Evolutionary conservation across 192 early-diverging fungal species (phyloP).

Genomic region (Blastocladiella britannica): DNA sequence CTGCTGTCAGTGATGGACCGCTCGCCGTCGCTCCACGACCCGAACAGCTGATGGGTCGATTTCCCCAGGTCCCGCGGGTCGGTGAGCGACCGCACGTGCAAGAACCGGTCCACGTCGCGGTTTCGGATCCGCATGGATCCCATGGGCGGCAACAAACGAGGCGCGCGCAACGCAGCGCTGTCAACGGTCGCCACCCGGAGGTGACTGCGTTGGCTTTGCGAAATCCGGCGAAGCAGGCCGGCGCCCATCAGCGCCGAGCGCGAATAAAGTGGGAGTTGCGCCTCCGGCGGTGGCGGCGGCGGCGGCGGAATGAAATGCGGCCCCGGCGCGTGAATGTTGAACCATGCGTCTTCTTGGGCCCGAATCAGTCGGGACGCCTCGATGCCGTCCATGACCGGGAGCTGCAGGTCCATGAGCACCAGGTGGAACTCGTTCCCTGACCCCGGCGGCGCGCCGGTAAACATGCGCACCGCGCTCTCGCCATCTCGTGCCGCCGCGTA

Average conservation of each 20-base stretch:
- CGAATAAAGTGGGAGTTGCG: too few relatives aligned
- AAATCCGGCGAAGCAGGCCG: background rate
- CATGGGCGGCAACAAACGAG: background rate
- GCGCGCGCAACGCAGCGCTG: background rate
- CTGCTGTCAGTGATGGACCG: background rate
- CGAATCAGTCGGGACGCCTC: constrained; percentile 42
- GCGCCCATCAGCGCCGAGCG: background rate
- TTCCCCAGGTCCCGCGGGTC: background rate
- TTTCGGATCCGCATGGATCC: background rate
- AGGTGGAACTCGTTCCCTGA: constrained; percentile 36
- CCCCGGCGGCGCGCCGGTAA: constrained; percentile 12
- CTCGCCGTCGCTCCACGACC: too few relatives aligned
- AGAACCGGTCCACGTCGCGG: too few relatives aligned
- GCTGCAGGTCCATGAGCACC: constrained; percentile 51
- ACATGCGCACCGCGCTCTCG: constrained; percentile 59
- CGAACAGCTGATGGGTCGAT: too few relatives aligned
- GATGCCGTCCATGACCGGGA: constrained; percentile 51
- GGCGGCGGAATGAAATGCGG: background rate
- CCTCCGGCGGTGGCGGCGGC: background rate
- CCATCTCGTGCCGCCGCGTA: constrained; percentile 62
- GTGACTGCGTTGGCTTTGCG: too few relatives aligned
- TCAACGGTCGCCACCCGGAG: too few relatives aligned
- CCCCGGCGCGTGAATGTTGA: background rate
- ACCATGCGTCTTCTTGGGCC: constrained; percentile 12
- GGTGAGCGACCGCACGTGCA: background rate